phyloP scores from a whole-genome alignment of 257 asterid genomes.

The Datura wrightii region DNA sequence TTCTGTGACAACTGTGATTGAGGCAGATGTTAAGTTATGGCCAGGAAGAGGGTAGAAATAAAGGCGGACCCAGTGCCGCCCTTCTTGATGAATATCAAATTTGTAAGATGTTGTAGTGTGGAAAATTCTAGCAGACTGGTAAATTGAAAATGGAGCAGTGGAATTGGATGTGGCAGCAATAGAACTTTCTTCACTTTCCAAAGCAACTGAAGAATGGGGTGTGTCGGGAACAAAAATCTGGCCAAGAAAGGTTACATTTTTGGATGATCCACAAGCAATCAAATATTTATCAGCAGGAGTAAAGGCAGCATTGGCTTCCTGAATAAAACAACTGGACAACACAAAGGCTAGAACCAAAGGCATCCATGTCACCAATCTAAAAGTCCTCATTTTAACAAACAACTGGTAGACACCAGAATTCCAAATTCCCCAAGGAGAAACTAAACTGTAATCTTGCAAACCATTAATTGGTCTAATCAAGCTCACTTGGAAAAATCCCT shows the following conservation, averaged over 20 bases:
- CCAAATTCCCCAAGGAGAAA: neutral
- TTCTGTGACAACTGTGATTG: constrained; percentile 65
- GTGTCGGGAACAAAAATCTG: constrained; percentile 63
- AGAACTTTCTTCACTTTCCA: constrained; percentile 54
- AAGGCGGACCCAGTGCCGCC: constrained; percentile 79
- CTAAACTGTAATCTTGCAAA: neutral
- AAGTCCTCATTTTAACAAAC: constrained; percentile 33
- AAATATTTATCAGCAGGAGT: constrained; percentile 65
- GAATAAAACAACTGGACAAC: constrained; percentile 37
- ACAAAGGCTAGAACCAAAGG: constrained; percentile 47
- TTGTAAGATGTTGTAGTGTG: constrained; percentile 57
- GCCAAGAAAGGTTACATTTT: constrained; percentile 61
- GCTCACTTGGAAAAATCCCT: neutral
- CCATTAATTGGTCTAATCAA: constrained; percentile 1
- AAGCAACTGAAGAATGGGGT: constrained; percentile 48
- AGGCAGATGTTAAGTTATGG: constrained; percentile 58
- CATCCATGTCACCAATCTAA: constrained; percentile 49
- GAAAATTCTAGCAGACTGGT: constrained; percentile 65
- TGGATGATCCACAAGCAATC: constrained; percentile 75
- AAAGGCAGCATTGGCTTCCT: constrained; percentile 48
- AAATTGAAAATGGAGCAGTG: constrained; percentile 63
- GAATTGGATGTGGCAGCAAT: constrained; percentile 55
- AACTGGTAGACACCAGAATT: neutral
- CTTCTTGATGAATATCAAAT: constrained; percentile 51
- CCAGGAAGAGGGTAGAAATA: constrained; percentile 64